Evolutionary conservation across 2,329 filamentous ascomycete genomes (phyloP).

Genomic region (Trichoderma koningiopsis): DNA sequence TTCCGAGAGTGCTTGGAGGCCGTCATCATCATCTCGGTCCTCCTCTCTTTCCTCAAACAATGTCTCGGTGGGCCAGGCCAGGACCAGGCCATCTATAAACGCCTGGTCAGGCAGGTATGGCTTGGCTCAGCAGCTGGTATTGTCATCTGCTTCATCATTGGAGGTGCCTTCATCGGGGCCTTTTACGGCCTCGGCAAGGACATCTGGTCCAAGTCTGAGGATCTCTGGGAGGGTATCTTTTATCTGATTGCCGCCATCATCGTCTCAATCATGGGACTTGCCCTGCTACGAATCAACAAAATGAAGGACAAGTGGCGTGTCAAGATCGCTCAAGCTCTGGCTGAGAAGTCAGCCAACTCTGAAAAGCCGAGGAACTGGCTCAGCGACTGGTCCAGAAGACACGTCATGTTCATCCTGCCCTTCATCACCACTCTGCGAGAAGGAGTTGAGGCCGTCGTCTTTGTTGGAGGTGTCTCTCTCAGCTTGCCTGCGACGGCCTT

Average conservation of each 20-base stretch:
- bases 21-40: constrained; percentile 75
- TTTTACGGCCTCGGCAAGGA: constrained; percentile 69
- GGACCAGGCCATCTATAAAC: constrained; percentile 43
- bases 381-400: constrained; percentile 65
- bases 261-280: constrained; percentile 72
- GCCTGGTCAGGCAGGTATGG: constrained; percentile 59
- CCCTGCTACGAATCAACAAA: constrained; percentile 73
- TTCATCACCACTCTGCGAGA: constrained; percentile 78
- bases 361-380: constrained; percentile 37
- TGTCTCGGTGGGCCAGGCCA: constrained; percentile 63
- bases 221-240: constrained; percentile 75
- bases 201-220: constrained; percentile 62
- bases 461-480: constrained; percentile 74
- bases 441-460: constrained; percentile 77
- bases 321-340: constrained; percentile 67
- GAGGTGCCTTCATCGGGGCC: constrained; percentile 65
- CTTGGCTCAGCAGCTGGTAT: constrained; percentile 60
- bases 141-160: constrained; percentile 62
- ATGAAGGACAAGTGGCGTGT: constrained; percentile 76
- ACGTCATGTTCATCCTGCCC: constrained; percentile 75
- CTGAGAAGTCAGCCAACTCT: constrained; percentile 47
- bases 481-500: constrained; percentile 68
- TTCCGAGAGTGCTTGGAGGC: constrained; percentile 80
- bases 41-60: constrained; percentile 78
- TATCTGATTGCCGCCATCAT: constrained; percentile 67